phyloP scores from a whole-genome alignment of 768 basidiomycete species.

The Boletus patriciae region DNA sequence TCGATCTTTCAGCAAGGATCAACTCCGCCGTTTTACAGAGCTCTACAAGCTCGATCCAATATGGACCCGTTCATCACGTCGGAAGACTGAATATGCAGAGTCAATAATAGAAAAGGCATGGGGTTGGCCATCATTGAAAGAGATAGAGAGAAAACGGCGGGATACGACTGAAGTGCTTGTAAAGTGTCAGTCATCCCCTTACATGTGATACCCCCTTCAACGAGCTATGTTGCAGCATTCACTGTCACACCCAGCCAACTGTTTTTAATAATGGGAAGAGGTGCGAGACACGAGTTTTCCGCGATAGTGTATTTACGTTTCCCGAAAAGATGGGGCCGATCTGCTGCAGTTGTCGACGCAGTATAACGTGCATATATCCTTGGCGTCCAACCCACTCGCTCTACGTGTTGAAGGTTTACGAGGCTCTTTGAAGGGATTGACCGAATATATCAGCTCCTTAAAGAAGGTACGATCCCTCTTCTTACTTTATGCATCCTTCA shows the following conservation, averaged over 20 bases:
- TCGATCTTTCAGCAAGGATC: slow-evolving; percentile 61
- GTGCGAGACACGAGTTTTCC: slow-evolving; percentile 33
- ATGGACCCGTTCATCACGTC: slow-evolving; percentile 35
- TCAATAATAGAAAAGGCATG: slow-evolving; percentile 64
- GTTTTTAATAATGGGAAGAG: slow-evolving; percentile 72
- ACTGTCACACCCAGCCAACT: slow-evolving; percentile 57
- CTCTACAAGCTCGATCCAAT: slow-evolving; percentile 44
- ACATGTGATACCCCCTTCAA: neutral
- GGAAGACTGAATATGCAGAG: slow-evolving; percentile 44
- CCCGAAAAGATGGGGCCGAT: slow-evolving; percentile 57
- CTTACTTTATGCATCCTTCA: neutral
- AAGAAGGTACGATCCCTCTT: slow-evolving; percentile 42
- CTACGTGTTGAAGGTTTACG: slow-evolving; percentile 60
- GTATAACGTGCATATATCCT: slow-evolving; percentile 62
- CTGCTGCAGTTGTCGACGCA: slow-evolving; percentile 57
- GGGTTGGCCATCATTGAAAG: slow-evolving; percentile 64
- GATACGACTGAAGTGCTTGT: slow-evolving; percentile 49
- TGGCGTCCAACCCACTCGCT: slow-evolving; percentile 54
- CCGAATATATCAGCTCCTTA: slow-evolving; percentile 46
- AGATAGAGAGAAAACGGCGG: slow-evolving; percentile 48
- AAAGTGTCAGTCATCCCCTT: slow-evolving; percentile 41
- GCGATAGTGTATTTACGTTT: slow-evolving; percentile 11
- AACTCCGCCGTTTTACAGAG: slow-evolving; percentile 55
- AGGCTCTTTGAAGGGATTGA: slow-evolving; percentile 49
- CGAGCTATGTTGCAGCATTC: slow-evolving; percentile 44